These are phyloP conservation scores for Pinus tabuliformis DNA, from an alignment of 75 land plant genomes.

Conservation along the genomic window DNA sequence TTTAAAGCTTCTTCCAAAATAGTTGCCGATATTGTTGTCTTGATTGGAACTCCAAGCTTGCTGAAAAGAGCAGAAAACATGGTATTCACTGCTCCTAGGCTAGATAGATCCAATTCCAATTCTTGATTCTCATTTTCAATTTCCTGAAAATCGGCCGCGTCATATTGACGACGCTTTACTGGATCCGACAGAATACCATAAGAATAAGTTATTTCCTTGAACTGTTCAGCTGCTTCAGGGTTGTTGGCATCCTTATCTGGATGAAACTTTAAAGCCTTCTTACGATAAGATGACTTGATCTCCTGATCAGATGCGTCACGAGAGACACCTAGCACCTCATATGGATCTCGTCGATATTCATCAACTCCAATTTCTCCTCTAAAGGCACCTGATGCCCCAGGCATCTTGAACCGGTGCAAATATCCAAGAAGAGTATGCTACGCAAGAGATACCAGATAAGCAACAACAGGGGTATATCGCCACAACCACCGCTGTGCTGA, in stretches of 20 bases:
- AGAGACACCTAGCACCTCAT: too few species aligned
- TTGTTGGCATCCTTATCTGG: conserved; percentile 92
- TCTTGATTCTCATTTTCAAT: conserved; percentile 76
- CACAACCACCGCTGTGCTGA: too few species aligned
- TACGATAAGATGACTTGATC: too few species aligned
- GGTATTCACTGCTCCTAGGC: conserved; percentile 76
- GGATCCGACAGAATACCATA: conserved; percentile 82
- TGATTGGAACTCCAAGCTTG: conserved; percentile 90
- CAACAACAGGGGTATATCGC: too few species aligned
- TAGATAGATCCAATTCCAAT: conserved; percentile 84
- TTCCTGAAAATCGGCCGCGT: conserved; percentile 85
- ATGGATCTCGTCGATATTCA: too few species aligned
- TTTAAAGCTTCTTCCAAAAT: conserved; percentile 85
- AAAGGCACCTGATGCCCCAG: too few species aligned
- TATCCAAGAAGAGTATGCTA: too few species aligned
- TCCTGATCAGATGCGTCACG: too few species aligned
- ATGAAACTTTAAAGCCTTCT: too few species aligned
- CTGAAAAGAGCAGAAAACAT: conserved; percentile 92
- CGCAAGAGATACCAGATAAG: too few species aligned
- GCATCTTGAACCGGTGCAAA: too few species aligned
- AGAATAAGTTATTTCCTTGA: conserved; percentile 88
- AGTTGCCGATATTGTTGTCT: conserved; percentile 74
- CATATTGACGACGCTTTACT: conserved; percentile 79
- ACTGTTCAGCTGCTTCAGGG: conserved; percentile 77
- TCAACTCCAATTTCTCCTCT: too few species aligned